phyloP scores from a whole-genome alignment of 2,329 filamentous ascomycete genomes.

The Ceratocystis huliohia region DNA sequence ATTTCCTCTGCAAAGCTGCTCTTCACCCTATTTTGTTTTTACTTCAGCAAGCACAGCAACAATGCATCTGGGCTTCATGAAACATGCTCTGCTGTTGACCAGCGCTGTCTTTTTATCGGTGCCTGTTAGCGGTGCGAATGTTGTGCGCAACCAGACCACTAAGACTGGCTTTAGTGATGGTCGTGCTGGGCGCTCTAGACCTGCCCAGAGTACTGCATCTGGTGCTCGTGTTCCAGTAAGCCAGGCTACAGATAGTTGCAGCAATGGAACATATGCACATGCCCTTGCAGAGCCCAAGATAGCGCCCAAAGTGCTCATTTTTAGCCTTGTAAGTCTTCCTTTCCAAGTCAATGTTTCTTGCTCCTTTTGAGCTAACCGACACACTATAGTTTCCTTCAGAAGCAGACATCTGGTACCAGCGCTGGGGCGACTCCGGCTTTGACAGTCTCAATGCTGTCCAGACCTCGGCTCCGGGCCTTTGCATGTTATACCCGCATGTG shows the following conservation, averaged over 20 bases:
- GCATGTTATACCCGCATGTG: conserved; percentile 50
- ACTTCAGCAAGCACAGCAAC: neutral
- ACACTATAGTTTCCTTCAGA: conserved; percentile 45
- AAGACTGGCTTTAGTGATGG: neutral
- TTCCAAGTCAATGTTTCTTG: neutral
- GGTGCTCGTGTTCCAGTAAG: neutral
- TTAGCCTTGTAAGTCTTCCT: conserved; percentile 42
- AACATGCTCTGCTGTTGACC: neutral
- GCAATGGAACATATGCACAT: neutral
- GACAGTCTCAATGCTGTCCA: conserved; percentile 45
- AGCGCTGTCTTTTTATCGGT: neutral
- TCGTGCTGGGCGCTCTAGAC: neutral
- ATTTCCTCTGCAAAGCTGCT: neutral
- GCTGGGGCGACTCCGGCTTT: conserved; percentile 33
- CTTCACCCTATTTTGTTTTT: neutral
- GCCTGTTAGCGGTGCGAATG: neutral
- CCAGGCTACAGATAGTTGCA: neutral
- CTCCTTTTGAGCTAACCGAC: conserved; percentile 1
- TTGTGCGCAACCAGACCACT: conserved; percentile 1
- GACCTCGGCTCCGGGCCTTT: conserved; percentile 49
- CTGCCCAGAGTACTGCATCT: neutral
- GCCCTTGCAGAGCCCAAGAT: conserved; percentile 26
- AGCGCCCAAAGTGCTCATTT: conserved; percentile 48
- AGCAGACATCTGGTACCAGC: conserved; percentile 47
- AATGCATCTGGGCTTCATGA: neutral